Base-by-base conservation (phyloP, 805 yeast species). In the Nakazawaea wickerhamii region DNA sequence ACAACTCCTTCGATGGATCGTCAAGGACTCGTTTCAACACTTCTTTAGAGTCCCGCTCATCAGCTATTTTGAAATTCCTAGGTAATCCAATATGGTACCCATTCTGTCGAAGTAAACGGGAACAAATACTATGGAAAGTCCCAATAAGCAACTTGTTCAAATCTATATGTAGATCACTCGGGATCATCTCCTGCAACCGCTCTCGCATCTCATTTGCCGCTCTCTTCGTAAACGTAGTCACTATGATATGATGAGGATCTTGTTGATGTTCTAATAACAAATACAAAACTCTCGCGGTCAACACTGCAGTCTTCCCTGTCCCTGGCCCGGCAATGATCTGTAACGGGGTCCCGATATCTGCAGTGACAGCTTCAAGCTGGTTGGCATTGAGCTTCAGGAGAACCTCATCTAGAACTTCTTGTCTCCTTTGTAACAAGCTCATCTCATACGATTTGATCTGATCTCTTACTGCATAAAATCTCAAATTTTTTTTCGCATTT, bases 201-300 rank as follows among this genome's bases (percentile, higher is more conserved):
- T 77, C 82, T 10, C 67, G 62, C 85, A 91, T 81, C 61, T 91
- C 98, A 40, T 69, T 73, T 1, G 97, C 95, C 0, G 99, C 98
- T 53, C 84, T 86, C 52, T 86, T 85, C 10, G 98, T 91, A 64
- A 91, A 91, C 0, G 98, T 90, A 5, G 96, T 87, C 17, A 90
- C 93, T 1, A 91, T 73, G 15, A 93, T 71, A 36, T 73, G 63
- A 26, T 69, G 65, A 0, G 97, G 90, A 1, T 68, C 64, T 0
- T 85, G 59, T 1, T 69, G 60, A 27, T 73, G 67, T 7, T 71
- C 58, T 3, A 75, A 46, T 6, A 90, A 50, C 22, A 90, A 63
- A 52, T 79, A 75, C 0, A 90, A 90, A 8, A 90, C 93, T 35
- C 96, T 67, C 1, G 88, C 71, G 0, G 87, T 80, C 22, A 91